phyloP scores from a whole-genome alignment of 768 basidiomycete species.

The Leucocoprinus leucothites region DNA sequence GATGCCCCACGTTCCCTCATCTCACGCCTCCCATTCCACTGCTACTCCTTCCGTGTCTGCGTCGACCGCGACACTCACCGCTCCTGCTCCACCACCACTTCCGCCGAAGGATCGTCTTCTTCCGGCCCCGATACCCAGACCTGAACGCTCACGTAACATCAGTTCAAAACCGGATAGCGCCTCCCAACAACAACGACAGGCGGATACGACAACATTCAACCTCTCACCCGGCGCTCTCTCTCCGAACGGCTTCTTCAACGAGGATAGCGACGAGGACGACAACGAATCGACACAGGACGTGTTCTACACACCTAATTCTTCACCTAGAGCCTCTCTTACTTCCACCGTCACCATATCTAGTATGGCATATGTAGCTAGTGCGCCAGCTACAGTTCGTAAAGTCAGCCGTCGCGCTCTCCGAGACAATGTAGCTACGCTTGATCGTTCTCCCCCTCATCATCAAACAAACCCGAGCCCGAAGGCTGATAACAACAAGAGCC shows the following conservation, averaged over 20 bases:
- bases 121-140: not conserved
- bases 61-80: constrained; percentile 6
- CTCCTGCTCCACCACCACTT: not conserved
- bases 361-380: constrained; percentile 21
- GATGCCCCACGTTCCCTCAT: constrained; percentile 8
- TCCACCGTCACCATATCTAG: constrained; percentile 24
- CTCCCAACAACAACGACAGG: not conserved
- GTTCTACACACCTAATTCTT: constrained; percentile 62
- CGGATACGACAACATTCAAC: constrained; percentile 16
- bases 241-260: not conserved
- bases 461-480: not conserved
- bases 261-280: constrained; percentile 4
- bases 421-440: constrained; percentile 1
- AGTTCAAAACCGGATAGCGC: not conserved
- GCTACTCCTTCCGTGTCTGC: not conserved
- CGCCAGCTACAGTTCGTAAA: constrained; percentile 19
- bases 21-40: constrained; percentile 3
- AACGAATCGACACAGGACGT: constrained; percentile 31
- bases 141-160: constrained; percentile 10
- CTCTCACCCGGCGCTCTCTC: constrained; percentile 16
- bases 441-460: not conserved
- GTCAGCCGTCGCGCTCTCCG: constrained; percentile 24
- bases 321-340: constrained; percentile 48
- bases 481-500: not conserved
- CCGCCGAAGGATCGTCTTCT: not conserved